Evolutionary conservation across 2,329 filamentous ascomycete genomes (phyloP).

Genomic region (Bipolaris gigantea): DNA sequence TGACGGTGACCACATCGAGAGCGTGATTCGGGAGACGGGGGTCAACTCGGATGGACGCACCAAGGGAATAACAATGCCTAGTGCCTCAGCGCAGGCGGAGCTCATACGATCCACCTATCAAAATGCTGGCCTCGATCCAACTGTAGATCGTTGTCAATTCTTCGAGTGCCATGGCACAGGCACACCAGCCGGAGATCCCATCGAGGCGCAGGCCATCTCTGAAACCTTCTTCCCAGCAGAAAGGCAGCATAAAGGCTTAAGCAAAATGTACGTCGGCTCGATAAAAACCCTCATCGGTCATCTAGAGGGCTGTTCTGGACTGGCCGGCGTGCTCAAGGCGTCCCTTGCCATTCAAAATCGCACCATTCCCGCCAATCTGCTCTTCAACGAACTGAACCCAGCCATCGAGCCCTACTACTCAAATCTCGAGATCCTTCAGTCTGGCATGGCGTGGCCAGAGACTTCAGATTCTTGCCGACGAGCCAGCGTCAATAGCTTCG

Average conservation of each 20-base stretch:
- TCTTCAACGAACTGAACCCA: conserved; percentile 39
- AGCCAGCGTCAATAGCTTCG: conserved; percentile 30
- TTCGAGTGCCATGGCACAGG: conserved; percentile 36
- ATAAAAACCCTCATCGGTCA: conserved; percentile 49
- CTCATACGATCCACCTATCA: conserved; percentile 40
- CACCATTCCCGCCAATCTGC: conserved; percentile 41
- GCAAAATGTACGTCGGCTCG: conserved; percentile 21
- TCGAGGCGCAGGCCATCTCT: conserved; percentile 24
- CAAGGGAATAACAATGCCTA: conserved; percentile 47
- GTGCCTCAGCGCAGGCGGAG: conserved; percentile 48
- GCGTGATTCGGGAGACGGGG: conserved; percentile 42
- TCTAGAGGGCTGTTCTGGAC: conserved; percentile 45
- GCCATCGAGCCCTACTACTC: conserved; percentile 27
- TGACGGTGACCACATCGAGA: conserved; percentile 51
- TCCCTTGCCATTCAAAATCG: conserved; percentile 33
- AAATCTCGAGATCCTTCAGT: conserved; percentile 12
- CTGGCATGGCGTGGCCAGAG: conserved; percentile 16
- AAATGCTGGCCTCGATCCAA: conserved; percentile 41
- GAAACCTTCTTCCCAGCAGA: conserved; percentile 5
- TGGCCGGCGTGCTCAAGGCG: conserved; percentile 45
- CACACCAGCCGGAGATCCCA: conserved; percentile 32
- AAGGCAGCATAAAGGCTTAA: neutral
- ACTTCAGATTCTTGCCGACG: conserved; percentile 3
- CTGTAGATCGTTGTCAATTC: conserved; percentile 13
- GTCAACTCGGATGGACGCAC: conserved; percentile 47